Percentiles rank a stretch among this genome's conserved stretches.
Evolutionary conservation across 2,329 filamentous ascomycete species (phyloP).

Genomic region (Neonectria punicea): DNA sequence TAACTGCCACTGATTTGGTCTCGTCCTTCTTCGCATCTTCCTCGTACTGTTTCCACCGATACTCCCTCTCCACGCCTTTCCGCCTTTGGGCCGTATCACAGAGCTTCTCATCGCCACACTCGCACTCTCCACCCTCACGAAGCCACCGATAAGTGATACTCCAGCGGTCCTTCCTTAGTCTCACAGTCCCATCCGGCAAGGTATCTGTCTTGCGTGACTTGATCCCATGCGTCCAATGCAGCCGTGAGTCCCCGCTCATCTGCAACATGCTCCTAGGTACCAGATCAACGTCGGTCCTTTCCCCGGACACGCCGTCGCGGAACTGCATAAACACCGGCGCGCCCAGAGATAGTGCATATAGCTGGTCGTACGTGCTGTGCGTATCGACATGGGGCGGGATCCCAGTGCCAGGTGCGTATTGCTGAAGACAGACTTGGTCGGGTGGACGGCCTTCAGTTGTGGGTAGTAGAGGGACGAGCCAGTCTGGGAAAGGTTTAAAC

Average conservation of each 20-base stretch:
- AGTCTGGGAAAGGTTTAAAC: constrained; percentile 61
- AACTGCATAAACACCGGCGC: constrained; percentile 58
- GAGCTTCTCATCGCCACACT: constrained; percentile 60
- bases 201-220: constrained; percentile 63
- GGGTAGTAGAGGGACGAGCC: constrained; percentile 61
- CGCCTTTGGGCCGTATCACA: constrained; percentile 63
- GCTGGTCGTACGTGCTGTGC: constrained; percentile 58
- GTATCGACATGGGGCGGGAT: constrained; percentile 72
- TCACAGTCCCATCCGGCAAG: constrained; percentile 56
- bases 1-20: neutral
- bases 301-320: constrained; percentile 40
- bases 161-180: constrained; percentile 58
- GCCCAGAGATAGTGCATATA: constrained; percentile 58
- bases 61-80: constrained; percentile 59
- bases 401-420: constrained; percentile 68
- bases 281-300: constrained; percentile 57
- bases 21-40: constrained; percentile 33
- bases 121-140: constrained; percentile 56
- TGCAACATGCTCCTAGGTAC: constrained; percentile 61
- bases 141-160: constrained; percentile 67
- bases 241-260: constrained; percentile 59
- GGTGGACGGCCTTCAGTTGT: constrained; percentile 55
- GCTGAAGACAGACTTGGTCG: constrained; percentile 69
- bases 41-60: constrained; percentile 57
- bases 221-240: constrained; percentile 68